These are phyloP conservation scores for Geranium brycei DNA, from an alignment of 345 rosid genomes.

Conservation along the genomic window DNA sequence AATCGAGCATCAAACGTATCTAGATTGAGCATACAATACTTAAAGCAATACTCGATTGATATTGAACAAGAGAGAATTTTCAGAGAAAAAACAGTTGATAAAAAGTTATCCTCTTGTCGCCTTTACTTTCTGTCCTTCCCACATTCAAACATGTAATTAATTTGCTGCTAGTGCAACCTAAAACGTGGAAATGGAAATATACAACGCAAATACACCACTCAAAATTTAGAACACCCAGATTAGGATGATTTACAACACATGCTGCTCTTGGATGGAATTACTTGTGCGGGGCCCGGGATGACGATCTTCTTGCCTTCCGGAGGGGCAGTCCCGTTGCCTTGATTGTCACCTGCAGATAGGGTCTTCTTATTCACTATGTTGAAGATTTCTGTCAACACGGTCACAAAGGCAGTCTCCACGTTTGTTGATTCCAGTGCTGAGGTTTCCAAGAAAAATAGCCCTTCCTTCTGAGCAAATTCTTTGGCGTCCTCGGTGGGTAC, in stretches of 20 bases:
- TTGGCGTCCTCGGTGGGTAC: conserved; percentile 19
- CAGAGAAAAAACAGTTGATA: background rate
- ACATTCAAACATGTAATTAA: background rate
- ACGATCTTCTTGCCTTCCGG: conserved; percentile 11
- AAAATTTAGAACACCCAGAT: background rate
- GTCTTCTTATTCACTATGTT: conserved; percentile 15
- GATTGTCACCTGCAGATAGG: conserved; percentile 15
- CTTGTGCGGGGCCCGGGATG: conserved; percentile 12
- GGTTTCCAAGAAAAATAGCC: conserved; percentile 20
- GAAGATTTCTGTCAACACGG: conserved; percentile 15
- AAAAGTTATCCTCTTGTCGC: background rate
- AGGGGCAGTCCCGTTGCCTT: conserved; percentile 7
- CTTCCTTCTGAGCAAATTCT: conserved; percentile 18
- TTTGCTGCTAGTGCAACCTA: background rate
- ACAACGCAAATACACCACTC: background rate
- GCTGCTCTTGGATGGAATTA: conserved; percentile 5
- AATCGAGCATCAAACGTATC: too few relatives aligned
- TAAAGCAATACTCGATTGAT: too few relatives aligned
- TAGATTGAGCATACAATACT: too few relatives aligned
- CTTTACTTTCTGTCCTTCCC: too few relatives aligned
- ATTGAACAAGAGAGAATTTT: too few relatives aligned
- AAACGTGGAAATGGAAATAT: too few relatives aligned
- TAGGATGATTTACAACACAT: conserved; percentile 9
- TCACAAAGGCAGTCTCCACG: conserved; percentile 17
- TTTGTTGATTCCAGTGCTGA: conserved; percentile 19